These are phyloP conservation scores for Streptanthus diversifolius DNA, from an alignment of 345 rosid genomes.

Conservation along the genomic window DNA sequence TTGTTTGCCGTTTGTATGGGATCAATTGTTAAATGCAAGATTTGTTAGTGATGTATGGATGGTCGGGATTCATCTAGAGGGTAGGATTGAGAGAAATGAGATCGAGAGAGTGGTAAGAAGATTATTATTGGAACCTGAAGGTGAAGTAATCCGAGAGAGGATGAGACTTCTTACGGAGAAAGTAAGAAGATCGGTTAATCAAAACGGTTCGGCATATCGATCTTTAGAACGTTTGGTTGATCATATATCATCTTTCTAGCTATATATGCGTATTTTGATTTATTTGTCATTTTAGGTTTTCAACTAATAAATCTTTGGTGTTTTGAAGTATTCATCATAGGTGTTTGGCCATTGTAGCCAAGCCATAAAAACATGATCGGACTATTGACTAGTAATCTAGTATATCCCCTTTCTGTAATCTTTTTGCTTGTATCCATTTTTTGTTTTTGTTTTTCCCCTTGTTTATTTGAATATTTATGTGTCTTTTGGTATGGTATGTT, in stretches of 20 bases:
- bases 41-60: conserved; percentile 2
- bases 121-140: background rate
- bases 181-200: background rate
- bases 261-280: background rate
- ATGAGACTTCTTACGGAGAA: background rate
- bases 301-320: background rate
- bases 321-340: background rate
- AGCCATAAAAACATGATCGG: too few species aligned
- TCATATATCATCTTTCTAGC: conserved; percentile 2
- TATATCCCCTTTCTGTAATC: too few species aligned
- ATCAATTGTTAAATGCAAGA: conserved; percentile 1
- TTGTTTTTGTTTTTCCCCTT: too few species aligned
- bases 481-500: too few species aligned
- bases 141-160: background rate
- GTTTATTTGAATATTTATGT: too few species aligned
- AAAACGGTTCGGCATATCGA: background rate
- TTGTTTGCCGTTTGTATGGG: background rate
- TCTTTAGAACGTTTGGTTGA: background rate
- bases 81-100: conserved; percentile 2
- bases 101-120: background rate
- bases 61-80: conserved; percentile 6
- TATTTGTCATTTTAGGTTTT: background rate
- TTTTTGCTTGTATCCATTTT: too few species aligned
- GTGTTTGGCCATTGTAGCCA: background rate
- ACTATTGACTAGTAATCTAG: too few species aligned